Percentiles rank a stretch among this genome's conserved stretches.
phyloP scores from a whole-genome alignment of 768 basidiomycete genomes.

The Lentinula boryana region DNA sequence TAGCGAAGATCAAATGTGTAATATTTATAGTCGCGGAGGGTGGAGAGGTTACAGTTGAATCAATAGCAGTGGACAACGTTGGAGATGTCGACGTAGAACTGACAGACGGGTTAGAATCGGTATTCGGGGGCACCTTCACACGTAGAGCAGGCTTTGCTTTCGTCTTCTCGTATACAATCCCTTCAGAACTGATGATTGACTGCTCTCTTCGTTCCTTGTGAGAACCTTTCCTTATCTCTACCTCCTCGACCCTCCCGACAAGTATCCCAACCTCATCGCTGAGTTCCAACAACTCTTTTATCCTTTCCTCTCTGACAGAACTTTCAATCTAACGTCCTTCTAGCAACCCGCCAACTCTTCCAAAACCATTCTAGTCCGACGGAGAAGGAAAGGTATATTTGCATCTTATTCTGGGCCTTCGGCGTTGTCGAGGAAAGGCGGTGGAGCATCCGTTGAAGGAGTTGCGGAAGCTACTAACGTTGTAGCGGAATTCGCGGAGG shows the following conservation, averaged over 20 bases:
- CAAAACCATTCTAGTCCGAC: slow-evolving; percentile 24
- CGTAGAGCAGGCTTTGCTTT: slow-evolving; percentile 20
- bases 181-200: background rate
- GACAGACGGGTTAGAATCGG: no score
- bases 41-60: background rate
- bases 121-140: background rate
- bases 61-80: background rate
- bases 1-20: background rate
- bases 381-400: background rate
- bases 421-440: no score
- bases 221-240: no score
- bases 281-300: slow-evolving; percentile 64
- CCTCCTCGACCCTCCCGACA: slow-evolving; percentile 38
- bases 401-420: no score
- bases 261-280: slow-evolving; percentile 66
- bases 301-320: slow-evolving; percentile 48
- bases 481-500: background rate
- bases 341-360: slow-evolving; percentile 31
- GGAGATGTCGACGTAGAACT: background rate
- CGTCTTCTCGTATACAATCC: slow-evolving; percentile 5
- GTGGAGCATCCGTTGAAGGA: no score
- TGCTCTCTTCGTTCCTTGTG: background rate
- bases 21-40: background rate
- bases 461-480: background rate
- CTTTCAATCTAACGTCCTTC: slow-evolving; percentile 39